Base-by-base conservation (phyloP, 1,284 basidiomycete species). In the Ganoderma resinaceum region DNA sequence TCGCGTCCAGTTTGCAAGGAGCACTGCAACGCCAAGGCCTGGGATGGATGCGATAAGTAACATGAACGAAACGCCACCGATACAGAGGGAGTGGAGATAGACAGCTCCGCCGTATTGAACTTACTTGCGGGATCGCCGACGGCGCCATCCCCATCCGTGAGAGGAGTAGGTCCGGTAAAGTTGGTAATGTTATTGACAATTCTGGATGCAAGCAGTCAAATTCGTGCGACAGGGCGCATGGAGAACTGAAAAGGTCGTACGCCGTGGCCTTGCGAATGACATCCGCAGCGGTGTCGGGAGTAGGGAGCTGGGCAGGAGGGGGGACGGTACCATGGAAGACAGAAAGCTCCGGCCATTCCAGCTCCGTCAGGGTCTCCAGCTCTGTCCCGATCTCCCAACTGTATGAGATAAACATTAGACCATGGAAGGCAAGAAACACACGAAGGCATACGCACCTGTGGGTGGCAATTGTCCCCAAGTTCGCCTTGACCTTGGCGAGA, bases 381-480 rank as follows among this genome's bases (percentile, higher is more conserved):
- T 86, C 84, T 16, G 90, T 89, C 6, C 92, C 92, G 63, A 90
- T 80, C 75, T 94, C 92, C 92, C 92, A 93, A 72, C 89, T 91
- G 35, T 20, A 37, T 26, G 20, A 35, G 42, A 38, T 12, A 61
- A 5, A 53, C 26, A 18, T 38, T 26, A 29, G 46, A 26, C 16
- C 12, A 5, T n/a, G 23, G 9, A 26, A 9, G n/a, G n/a, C 4
- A 20, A 20, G 23, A 52, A 23, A 26, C 37, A 60, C 14, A 38
- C n/a, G 18, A 23, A 31, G 29, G 35, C 62, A n/a, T 29, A 53
- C 74, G 46, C 16, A 80, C 79, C 79, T 80, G 42, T 77, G 76
- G 20, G 70, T 78, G 9, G 79, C 75, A 33, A 78, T 78, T 31
- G 73, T 62, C 33, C 74, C 60, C 68, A 78, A 65, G 38, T 79